Percentiles rank a stretch among this genome's conserved stretches.
These are phyloP conservation scores for Danielia oregonensis DNA, from an alignment of 805 yeast species.

Conservation along the genomic window DNA sequence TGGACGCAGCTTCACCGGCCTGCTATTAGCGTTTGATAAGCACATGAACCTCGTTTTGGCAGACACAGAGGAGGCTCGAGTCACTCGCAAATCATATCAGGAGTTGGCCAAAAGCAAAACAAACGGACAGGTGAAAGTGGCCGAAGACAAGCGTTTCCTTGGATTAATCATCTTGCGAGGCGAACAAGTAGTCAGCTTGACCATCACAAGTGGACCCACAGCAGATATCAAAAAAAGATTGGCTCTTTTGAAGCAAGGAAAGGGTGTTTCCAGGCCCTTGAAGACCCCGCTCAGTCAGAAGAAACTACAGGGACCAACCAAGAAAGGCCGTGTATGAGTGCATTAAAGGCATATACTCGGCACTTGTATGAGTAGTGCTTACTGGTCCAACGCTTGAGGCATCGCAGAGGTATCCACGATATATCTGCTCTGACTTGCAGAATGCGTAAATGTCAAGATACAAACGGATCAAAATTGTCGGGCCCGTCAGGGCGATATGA, in stretches of 20 bases:
- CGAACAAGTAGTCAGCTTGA: constrained; percentile 72
- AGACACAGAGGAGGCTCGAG: constrained; percentile 79
- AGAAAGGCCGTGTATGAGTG: background rate
- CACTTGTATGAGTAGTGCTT: too few species aligned
- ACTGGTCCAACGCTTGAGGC: background rate
- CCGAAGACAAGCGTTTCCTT: constrained; percentile 68
- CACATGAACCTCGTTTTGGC: constrained; percentile 82
- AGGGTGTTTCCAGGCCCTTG: constrained; percentile 33
- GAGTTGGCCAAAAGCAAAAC: constrained; percentile 29
- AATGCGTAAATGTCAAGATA: background rate
- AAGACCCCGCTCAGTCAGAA: constrained; percentile 30
- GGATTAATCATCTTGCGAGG: constrained; percentile 88
- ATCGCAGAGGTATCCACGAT: background rate
- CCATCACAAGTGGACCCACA: constrained; percentile 62
- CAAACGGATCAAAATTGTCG: too few species aligned
- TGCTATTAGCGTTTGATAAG: constrained; percentile 82
- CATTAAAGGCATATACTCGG: too few species aligned
- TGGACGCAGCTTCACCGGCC: constrained; percentile 74
- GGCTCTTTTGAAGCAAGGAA: constrained; percentile 17
- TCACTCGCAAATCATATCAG: constrained; percentile 55
- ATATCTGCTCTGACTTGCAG: background rate
- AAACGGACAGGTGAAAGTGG: constrained; percentile 29
- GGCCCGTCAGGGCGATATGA: too few species aligned
- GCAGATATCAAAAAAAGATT: constrained; percentile 34
- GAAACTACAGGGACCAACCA: constrained; percentile 22